Conservation (phyloP, 768 basidiomycete species). For the Lactarius vividus region DNA sequence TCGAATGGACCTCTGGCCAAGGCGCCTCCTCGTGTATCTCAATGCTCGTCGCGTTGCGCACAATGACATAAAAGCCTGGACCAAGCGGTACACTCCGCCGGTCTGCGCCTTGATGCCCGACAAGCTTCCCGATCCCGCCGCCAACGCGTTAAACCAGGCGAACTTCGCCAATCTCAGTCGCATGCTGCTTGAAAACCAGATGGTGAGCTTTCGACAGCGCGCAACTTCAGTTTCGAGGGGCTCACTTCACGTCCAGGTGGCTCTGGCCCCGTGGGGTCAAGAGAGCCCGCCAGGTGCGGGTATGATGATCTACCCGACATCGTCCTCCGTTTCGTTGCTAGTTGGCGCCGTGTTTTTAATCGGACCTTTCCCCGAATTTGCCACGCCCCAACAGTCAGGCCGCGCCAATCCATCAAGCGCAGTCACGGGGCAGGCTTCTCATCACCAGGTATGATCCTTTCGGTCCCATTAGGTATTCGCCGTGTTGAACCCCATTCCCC, state of each 20-base stretch:
- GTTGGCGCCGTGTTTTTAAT: constrained; percentile 25
- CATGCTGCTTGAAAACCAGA: constrained; percentile 49
- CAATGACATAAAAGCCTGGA: constrained; percentile 51
- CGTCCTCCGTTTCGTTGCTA: constrained; percentile 20
- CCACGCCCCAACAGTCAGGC: constrained; percentile 17
- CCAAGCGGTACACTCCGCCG: constrained; percentile 43
- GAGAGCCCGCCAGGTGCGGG: constrained; percentile 24
- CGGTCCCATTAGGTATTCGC: background rate
- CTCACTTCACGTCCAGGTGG: constrained; percentile 16
- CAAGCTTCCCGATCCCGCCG: constrained; percentile 48
- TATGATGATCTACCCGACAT: constrained; percentile 28
- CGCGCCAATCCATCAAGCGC: constrained; percentile 8
- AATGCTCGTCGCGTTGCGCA: constrained; percentile 43
- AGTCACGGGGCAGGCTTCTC: constrained; percentile 47
- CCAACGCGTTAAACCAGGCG: constrained; percentile 49
- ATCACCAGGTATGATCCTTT: constrained; percentile 18
- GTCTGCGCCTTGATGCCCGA: constrained; percentile 65
- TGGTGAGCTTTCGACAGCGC: constrained; percentile 39
- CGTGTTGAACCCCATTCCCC: background rate
- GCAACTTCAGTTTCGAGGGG: background rate
- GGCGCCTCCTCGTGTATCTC: constrained; percentile 42
- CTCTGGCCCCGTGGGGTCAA: constrained; percentile 21
- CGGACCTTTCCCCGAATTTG: constrained; percentile 52
- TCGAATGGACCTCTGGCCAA: constrained; percentile 57
- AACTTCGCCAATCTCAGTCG: constrained; percentile 55